A percentile compares a stretch with the other conserved stretches of the same genome.
These are phyloP conservation scores for Triglochin maritima DNA, from an alignment of 106 monocot species.

Conservation along the genomic window DNA sequence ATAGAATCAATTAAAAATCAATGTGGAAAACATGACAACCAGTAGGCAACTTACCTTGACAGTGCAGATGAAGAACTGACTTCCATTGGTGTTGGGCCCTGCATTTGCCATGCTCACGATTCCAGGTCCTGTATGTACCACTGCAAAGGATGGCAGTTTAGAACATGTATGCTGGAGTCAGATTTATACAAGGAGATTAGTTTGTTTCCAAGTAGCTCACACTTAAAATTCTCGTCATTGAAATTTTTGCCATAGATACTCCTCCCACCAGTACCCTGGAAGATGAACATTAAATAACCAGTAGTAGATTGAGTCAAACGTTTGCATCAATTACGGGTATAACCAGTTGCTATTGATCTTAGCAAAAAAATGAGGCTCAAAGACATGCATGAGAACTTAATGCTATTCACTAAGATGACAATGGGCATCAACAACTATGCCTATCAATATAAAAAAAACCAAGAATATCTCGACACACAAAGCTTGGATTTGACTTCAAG, in stretches of 20 bases:
- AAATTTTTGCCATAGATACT: slow-evolving; percentile 94
- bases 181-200: no score
- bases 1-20: no score
- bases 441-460: no score
- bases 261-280: slow-evolving; percentile 92
- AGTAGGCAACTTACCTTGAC: slow-evolving; percentile 48
- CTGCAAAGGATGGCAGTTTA: slow-evolving; percentile 21
- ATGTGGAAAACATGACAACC: no score
- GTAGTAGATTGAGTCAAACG: background rate
- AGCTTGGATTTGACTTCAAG: no score
- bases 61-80: slow-evolving; percentile 98
- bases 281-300: background rate
- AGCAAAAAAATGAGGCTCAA: no score
- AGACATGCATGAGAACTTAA: no score
- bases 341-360: no score
- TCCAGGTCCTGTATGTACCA: slow-evolving; percentile 75
- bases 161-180: background rate
- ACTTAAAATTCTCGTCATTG: slow-evolving; percentile 87
- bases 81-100: slow-evolving; percentile 94
- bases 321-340: background rate
- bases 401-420: no score
- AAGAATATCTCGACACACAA: no score
- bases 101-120: slow-evolving; percentile 98
- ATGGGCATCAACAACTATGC: no score
- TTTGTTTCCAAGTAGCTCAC: slow-evolving; percentile 22